These are phyloP conservation scores for Ophiostoma perfectum DNA, from an alignment of 2,329 filamentous ascomycete species.

Conservation along the genomic window DNA sequence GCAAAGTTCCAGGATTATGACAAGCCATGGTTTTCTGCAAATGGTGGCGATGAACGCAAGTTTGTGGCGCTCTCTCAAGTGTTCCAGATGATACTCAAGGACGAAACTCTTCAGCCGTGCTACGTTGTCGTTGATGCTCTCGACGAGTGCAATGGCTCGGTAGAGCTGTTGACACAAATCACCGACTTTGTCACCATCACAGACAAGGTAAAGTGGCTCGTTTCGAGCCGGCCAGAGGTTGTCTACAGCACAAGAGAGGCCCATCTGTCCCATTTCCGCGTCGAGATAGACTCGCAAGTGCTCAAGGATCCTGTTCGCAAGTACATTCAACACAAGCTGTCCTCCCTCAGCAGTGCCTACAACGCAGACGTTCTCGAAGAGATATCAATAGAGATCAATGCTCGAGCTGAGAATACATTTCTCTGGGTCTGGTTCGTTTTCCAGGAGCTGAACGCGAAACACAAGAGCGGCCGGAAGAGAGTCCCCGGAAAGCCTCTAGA, in stretches of 20 bases:
- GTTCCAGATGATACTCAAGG: background rate
- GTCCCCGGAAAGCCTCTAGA: background rate
- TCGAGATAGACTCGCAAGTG: slow-evolving; percentile 2
- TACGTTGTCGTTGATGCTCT: background rate
- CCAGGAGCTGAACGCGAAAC: background rate
- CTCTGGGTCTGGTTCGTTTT: background rate
- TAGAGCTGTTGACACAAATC: background rate
- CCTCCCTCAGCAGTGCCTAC: background rate
- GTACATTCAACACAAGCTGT: slow-evolving; percentile 4
- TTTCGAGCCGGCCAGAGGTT: background rate
- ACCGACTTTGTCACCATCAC: background rate
- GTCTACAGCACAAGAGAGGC: background rate
- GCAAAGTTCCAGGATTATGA: background rate
- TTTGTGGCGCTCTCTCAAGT: background rate
- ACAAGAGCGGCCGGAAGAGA: background rate
- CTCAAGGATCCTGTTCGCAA: background rate
- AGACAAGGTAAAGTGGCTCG: slow-evolving; percentile 1
- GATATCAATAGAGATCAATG: background rate
- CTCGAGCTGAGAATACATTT: background rate
- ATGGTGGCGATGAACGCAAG: background rate
- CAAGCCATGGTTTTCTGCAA: background rate
- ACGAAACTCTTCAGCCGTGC: background rate
- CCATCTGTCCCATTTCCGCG: background rate
- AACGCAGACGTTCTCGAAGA: background rate
- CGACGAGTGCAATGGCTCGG: background rate